Evolutionary conservation across 352 stramenopile species (phyloP), one percentile per base, ranked within the genome.

Genomic region (Globisporangium polare): DNA sequence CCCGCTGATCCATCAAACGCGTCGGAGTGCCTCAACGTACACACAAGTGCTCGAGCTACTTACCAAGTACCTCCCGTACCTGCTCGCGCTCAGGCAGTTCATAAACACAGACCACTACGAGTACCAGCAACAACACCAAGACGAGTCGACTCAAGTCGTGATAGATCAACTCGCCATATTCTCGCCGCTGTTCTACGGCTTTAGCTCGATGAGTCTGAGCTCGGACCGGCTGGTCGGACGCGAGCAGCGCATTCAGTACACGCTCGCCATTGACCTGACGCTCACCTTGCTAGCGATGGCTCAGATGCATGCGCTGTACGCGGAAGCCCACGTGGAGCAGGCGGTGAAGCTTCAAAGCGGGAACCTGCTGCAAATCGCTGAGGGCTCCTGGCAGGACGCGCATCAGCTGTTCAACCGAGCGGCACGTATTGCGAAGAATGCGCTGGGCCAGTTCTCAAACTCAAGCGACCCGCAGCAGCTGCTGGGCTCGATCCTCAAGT

Each of bases 151-250:
- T 17, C 24, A 42, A 29, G 29, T 24, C 0, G 20, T 12, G 12
- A 45, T 13, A 22, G 18, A 52, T 18, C 26, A n/a, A 12, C 7
- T 57, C 9, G 26, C 42, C 13, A 22, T 60, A n/a, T 86, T 77
- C 58, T 56, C 69, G 0, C 72, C 74, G 22, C 62, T 90, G 0
- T 86, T 90, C 53, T 74, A 77, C 56, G 80, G 78, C 4, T 71
- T 78, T 52, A 69, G 62, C 5, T 66, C 53, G 7, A 53, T 71
- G n/a, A 62, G 78, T 37, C 41, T 85, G n/a, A 47, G 68, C 15
- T 37, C 37, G 2, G 71, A 86, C 33, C 60, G 69, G n/a, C 22
- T 79, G 0, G 51, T 77, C 10, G 68, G 74, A 2, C 60, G 60
- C 7, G 62, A 75, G 13, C 68, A 74, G 1, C 62, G 53, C 3